Percentiles rank a stretch among this genome's conserved stretches.
phyloP scores from a whole-genome alignment of 192 early-diverging fungal genomes.

The Coemansia sp. region DNA sequence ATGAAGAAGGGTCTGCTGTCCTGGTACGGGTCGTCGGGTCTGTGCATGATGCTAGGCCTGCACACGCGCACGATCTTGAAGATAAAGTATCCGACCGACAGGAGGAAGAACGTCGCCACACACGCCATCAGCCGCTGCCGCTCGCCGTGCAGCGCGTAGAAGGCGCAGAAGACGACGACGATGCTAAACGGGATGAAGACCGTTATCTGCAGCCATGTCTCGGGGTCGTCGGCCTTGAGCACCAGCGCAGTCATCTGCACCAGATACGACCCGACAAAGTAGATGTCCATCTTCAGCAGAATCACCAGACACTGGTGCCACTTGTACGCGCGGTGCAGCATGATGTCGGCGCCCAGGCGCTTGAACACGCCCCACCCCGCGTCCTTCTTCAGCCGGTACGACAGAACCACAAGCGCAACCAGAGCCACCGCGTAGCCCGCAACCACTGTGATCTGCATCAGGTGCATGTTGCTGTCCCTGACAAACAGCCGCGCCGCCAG shows the following conservation, averaged over 20 bases:
- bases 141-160: conserved; percentile 37
- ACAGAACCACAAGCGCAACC: conserved; percentile 29
- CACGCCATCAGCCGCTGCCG: conserved; percentile 31
- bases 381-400: conserved; percentile 54
- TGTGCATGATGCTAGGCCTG: conserved; percentile 19
- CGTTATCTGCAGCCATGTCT: conserved; percentile 50
- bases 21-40: conserved; percentile 42
- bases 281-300: conserved; percentile 49
- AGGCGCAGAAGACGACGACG: conserved; percentile 25
- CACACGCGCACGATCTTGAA: conserved; percentile 50
- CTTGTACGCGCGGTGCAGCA: conserved; percentile 49
- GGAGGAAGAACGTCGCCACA: conserved; percentile 14
- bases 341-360: conserved; percentile 52
- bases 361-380: conserved; percentile 54
- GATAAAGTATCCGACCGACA: conserved; percentile 51
- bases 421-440: conserved; percentile 27
- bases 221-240: conserved; percentile 41
- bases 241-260: conserved; percentile 61
- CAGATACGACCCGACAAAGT: conserved; percentile 49
- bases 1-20: conserved; percentile 47
- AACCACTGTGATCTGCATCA: conserved; percentile 42
- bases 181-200: conserved; percentile 43
- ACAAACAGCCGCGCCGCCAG: conserved; percentile 40
- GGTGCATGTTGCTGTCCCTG: conserved; percentile 37
- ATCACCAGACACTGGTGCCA: conserved; percentile 45